A percentile compares a stretch with the other conserved stretches of the same genome.
These are phyloP conservation scores for Mycosphaerella sp. DNA, from an alignment of 2,329 filamentous ascomycete genomes.

Conservation along the genomic window DNA sequence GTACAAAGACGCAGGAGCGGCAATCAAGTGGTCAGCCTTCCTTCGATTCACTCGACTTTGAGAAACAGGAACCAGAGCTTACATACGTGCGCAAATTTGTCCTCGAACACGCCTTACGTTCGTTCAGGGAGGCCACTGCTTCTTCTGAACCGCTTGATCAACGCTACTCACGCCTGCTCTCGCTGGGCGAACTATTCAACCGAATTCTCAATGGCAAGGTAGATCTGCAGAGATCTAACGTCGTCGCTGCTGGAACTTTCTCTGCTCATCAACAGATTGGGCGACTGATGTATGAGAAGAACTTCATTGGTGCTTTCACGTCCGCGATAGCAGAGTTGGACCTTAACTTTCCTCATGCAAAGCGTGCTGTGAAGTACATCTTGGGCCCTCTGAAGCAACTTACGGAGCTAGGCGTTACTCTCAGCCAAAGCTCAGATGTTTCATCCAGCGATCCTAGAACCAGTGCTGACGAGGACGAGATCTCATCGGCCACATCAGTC, in stretches of 20 bases:
- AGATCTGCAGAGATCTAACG: slow-evolving; percentile 42
- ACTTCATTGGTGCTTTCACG: slow-evolving; percentile 82
- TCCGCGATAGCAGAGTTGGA: slow-evolving; percentile 92
- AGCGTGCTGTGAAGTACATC: slow-evolving; percentile 94
- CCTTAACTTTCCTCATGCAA: slow-evolving; percentile 86
- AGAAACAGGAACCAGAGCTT: slow-evolving; percentile 75
- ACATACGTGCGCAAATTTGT: slow-evolving; percentile 93
- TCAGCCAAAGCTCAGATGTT: slow-evolving; percentile 76
- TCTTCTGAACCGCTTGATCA: slow-evolving; percentile 75
- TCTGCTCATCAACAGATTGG: slow-evolving; percentile 74
- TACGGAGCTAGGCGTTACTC: slow-evolving; percentile 75
- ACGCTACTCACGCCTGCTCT: slow-evolving; percentile 83
- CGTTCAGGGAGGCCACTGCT: slow-evolving; percentile 79
- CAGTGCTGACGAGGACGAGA: slow-evolving; percentile 72
- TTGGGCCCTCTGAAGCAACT: slow-evolving; percentile 80
- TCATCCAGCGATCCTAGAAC: slow-evolving; percentile 56
- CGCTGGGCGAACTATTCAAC: slow-evolving; percentile 84
- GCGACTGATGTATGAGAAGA: slow-evolving; percentile 97
- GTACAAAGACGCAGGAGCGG: slow-evolving; percentile 81
- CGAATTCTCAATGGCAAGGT: slow-evolving; percentile 81
- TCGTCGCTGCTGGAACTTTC: slow-evolving; percentile 13
- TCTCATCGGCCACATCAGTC: slow-evolving; percentile 78
- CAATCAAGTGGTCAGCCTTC: slow-evolving; percentile 33
- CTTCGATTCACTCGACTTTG: slow-evolving; percentile 35
- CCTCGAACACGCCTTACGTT: slow-evolving; percentile 83